phyloP scores from a whole-genome alignment of 1,139 yeast species.

The Scheffersomyces quercinus region DNA sequence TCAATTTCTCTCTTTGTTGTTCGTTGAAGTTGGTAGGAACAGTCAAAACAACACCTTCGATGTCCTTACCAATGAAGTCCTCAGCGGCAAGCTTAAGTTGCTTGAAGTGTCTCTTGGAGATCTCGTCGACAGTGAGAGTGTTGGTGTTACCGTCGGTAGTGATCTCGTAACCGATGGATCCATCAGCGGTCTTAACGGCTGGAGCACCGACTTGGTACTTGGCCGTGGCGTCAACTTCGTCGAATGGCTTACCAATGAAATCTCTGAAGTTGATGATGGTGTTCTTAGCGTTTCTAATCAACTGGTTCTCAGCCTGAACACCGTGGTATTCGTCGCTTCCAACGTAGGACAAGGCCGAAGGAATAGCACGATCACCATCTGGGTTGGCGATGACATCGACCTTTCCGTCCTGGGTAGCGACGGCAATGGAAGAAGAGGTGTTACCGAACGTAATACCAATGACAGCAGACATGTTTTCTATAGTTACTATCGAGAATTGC shows the following conservation, averaged over 20 bases:
- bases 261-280: slow-evolving; percentile 94
- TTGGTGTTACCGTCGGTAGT: slow-evolving; percentile 46
- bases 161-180: slow-evolving; percentile 69
- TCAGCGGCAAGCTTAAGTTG: slow-evolving; percentile 87
- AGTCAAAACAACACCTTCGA: slow-evolving; percentile 84
- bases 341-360: slow-evolving; percentile 87
- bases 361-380: slow-evolving; percentile 97
- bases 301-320: slow-evolving; percentile 89
- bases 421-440: slow-evolving; percentile 93
- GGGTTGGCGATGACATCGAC: slow-evolving; percentile 98
- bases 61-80: slow-evolving; percentile 81
- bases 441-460: slow-evolving; percentile 97
- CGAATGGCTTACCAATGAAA: slow-evolving; percentile 75
- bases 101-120: slow-evolving; percentile 78
- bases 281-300: slow-evolving; percentile 84
- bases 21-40: slow-evolving; percentile 89
- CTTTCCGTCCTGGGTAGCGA: slow-evolving; percentile 82
- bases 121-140: slow-evolving; percentile 68
- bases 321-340: slow-evolving; percentile 98
- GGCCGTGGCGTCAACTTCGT: slow-evolving; percentile 61
- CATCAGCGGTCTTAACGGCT: slow-evolving; percentile 66
- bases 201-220: slow-evolving; percentile 66
- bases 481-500: background rate
- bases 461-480: slow-evolving; percentile 46
- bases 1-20: slow-evolving; percentile 66